Conservation (phyloP, 2,329 filamentous ascomycete species). For the Truncatella angustata region DNA sequence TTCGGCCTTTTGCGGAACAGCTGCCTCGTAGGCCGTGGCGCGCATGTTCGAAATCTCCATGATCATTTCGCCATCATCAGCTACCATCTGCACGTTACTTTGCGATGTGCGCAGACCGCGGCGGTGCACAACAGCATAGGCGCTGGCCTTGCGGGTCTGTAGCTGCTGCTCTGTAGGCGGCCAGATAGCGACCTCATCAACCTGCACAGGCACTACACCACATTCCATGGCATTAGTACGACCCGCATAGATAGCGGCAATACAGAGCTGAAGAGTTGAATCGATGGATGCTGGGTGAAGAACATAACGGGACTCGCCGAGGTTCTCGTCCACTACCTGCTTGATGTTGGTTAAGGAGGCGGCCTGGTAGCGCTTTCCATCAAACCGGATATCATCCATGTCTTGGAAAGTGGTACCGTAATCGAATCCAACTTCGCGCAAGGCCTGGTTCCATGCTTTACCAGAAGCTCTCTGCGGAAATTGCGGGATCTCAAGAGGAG, state of each 20-base stretch:
- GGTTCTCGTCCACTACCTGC: slow-evolving; percentile 11
- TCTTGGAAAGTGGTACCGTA: slow-evolving; percentile 38
- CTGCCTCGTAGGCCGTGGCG: slow-evolving; percentile 25
- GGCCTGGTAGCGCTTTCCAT: slow-evolving; percentile 26
- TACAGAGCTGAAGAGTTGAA: slow-evolving; percentile 30
- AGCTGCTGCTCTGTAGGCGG: slow-evolving; percentile 14
- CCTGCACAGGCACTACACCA: slow-evolving; percentile 28
- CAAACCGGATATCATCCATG: slow-evolving; percentile 26
- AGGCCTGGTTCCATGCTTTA: slow-evolving; percentile 29
- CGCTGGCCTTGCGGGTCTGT: slow-evolving; percentile 13
- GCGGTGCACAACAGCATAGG: slow-evolving; percentile 16
- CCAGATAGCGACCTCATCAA: slow-evolving; percentile 26
- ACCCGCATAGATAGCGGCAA: slow-evolving; percentile 28
- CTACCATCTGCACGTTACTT: slow-evolving; percentile 20
- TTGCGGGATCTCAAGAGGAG: slow-evolving; percentile 12
- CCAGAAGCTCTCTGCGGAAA: slow-evolving; percentile 23
- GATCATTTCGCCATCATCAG: slow-evolving; percentile 22
- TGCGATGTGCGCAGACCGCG: slow-evolving; percentile 21
- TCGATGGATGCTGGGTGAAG: slow-evolving; percentile 41
- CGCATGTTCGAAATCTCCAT: slow-evolving; percentile 26
- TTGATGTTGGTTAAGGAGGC: slow-evolving; percentile 21
- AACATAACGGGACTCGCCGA: slow-evolving; percentile 35
- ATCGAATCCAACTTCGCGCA: slow-evolving; percentile 34
- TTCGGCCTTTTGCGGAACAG: slow-evolving; percentile 22
- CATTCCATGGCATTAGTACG: slow-evolving; percentile 25